Evolutionary conservation across 148 eudicot genomes (phyloP), one percentile per base, ranked within the genome.

Genomic region (Limonium bicolor): DNA sequence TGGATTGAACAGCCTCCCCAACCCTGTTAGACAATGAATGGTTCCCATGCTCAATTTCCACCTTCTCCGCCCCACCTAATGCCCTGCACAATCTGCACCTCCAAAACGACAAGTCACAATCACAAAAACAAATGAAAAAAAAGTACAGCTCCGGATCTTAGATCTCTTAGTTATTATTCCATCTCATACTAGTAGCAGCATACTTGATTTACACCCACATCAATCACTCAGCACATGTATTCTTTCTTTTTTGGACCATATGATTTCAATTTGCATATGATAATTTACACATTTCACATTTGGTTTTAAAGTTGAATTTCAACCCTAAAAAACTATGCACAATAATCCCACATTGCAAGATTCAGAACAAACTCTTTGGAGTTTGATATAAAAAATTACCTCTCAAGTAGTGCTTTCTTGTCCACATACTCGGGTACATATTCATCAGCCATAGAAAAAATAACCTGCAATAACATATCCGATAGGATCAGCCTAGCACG

Each of bases 1-100:
- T 80, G 6, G 85, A 75, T 24, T 68, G 68, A n/a, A 76, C 95
- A 55, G 88, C 99, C 62, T 90, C 99, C 25, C 51, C 71, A 17
- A 60, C 80, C 71, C 99, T 72, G 61, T 90, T 90, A 5, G 95
- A 84, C 16, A 90, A 53, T 16, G 99, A 77, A 60, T 84, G 99
- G 65, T 75, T 90, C 54, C 99, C 99, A 29, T 61, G 46, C 65
- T 77, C 78, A 16, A 90, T 67, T 62, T 90, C 99, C 14, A 59
- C 88, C 38, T 80, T 88, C 67, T 90, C 99, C 7, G 99, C 95
- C 55, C 82, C 87, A 54, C 99, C 95, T 68, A 90, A 58, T 47
- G 99, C 93, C 60, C 52, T 70, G 59, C 95, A 77, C 54, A 90
- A 76, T 72, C 99, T 84, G 79, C 54, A 58, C 34, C n/a, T n/a